Evolutionary conservation across 2,329 filamentous ascomycete species (phyloP), one percentile per base, ranked within the genome.

Genomic region (Arachnomyces sp.): DNA sequence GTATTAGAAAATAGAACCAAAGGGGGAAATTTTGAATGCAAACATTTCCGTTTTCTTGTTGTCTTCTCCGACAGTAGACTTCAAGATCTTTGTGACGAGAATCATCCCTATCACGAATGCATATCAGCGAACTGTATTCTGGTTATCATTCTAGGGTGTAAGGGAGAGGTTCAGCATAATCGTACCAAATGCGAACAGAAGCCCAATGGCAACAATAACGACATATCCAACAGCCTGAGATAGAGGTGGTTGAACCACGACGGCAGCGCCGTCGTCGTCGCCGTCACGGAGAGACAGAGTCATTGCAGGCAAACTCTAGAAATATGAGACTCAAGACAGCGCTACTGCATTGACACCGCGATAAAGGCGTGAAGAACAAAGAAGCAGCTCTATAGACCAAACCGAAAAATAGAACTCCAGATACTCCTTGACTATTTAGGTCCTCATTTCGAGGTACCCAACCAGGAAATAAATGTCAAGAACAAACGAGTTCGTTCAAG

Each of bases 21-120:
- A 3, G 7, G 5, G 9, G 21, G 21, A 28, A 3, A 16, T 2
- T 32, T 4, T 2, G 32, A 12, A 8, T 7, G 3, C 39, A 13
- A 52, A 64, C 69, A 73, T 75, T 51, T 76, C 73, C 0, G 70
- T 74, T 14, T 68, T 73, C 15, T 62, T 60, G 39, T 73, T 75
- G 35, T 75, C 71, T 44, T 75, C 72, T 1, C 68, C 68, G 0
- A 67, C 60, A 0, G 70, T 73, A 28, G 56, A 65, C 45, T 72
- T 74, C n/a, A 74, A 47, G 2, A 71, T 39, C 6, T 59, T 62
- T 0, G 69, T 73, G 1, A 71, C 55, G 2, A 68, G 53, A 44
- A 73, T 68, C 69, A 73, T 73, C 15, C 61, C 60, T 63, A 18
- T 21, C 17, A 39, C 28, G 8, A 2, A 3, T 16, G 13, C 21